Conservation (phyloP, 1,284 basidiomycete genomes). For the Crucibulum cyathiforme region DNA sequence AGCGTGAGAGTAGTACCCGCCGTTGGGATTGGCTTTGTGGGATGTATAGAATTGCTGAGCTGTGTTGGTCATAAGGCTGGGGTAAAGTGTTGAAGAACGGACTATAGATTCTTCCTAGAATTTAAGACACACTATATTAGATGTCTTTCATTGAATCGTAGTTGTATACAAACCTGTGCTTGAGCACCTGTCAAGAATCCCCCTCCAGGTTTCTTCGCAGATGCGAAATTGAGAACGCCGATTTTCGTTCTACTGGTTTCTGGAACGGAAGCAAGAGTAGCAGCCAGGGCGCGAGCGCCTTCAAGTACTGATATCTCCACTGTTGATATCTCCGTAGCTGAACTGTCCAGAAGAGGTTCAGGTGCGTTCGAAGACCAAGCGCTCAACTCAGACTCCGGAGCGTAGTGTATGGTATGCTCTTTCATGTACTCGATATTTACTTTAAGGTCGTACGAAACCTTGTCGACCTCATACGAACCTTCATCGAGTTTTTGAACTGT, state of each 20-base stretch:
- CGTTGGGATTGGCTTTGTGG: conserved; percentile 55
- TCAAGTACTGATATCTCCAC: conserved; percentile 50
- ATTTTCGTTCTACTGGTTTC: conserved; percentile 37
- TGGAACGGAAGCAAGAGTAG: background rate
- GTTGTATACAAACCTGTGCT: conserved; percentile 53
- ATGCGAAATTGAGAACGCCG: conserved; percentile 75
- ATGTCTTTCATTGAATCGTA: no score
- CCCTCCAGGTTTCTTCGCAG: conserved; percentile 72
- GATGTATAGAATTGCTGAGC: conserved; percentile 61
- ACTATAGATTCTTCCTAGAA: conserved; percentile 63
- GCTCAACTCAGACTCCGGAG: conserved; percentile 21
- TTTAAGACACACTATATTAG: no score
- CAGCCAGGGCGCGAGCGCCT: conserved; percentile 19
- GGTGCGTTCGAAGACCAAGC: conserved; percentile 14
- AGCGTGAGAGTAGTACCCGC: conserved; percentile 67
- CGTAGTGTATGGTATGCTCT: conserved; percentile 20
- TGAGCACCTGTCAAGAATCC: conserved; percentile 72
- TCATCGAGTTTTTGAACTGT: conserved; percentile 19
- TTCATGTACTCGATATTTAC: conserved; percentile 17
- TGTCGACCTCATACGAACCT: conserved; percentile 21
- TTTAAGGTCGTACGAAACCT: conserved; percentile 14
- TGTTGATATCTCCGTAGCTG: background rate
- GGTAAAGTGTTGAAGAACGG: conserved; percentile 67
- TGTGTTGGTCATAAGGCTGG: conserved; percentile 54
- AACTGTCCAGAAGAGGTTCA: background rate